Conservation (phyloP, 495 filamentous ascomycete species). For the Elaphomyces granulatus region DNA sequence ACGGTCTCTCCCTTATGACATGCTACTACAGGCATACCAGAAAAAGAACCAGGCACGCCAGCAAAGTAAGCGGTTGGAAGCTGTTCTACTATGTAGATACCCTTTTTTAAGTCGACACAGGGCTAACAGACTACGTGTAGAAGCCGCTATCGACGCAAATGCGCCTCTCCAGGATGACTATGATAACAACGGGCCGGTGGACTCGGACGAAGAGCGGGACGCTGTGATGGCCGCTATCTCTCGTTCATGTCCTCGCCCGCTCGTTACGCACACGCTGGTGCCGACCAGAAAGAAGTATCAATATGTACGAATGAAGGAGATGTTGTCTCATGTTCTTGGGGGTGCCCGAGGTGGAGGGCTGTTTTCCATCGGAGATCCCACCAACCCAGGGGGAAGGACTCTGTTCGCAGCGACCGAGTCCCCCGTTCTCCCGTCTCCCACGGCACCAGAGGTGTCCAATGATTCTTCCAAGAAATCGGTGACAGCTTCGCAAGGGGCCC, state of each 20-base stretch:
- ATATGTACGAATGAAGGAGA: constrained; percentile 75
- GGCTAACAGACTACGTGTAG: constrained; percentile 25
- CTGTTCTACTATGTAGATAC: background rate
- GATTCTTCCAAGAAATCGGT: constrained; percentile 9
- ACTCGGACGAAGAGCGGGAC: constrained; percentile 86
- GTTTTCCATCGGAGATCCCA: constrained; percentile 29
- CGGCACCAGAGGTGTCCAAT: constrained; percentile 9
- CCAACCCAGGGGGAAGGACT: constrained; percentile 16
- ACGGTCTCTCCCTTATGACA: constrained; percentile 84
- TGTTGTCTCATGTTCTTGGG: constrained; percentile 61
- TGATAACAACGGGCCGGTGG: constrained; percentile 61
- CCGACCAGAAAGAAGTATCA: constrained; percentile 62
- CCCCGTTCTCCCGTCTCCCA: constrained; percentile 12
- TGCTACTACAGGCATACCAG: constrained; percentile 85
- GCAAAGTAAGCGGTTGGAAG: constrained; percentile 45
- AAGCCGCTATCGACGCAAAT: constrained; percentile 86
- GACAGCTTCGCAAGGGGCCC: background rate
- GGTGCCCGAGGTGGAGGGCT: constrained; percentile 31
- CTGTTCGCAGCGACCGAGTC: constrained; percentile 23
- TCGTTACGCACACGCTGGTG: constrained; percentile 49
- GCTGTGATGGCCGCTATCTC: constrained; percentile 73
- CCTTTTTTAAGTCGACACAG: background rate
- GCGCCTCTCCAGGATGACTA: constrained; percentile 77
- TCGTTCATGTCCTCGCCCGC: constrained; percentile 58
- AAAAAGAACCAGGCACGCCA: constrained; percentile 98